Percentiles rank a stretch among this genome's conserved stretches.
Conservation (phyloP, 306 rosid genomes). For the Trifolium pratense region DNA sequence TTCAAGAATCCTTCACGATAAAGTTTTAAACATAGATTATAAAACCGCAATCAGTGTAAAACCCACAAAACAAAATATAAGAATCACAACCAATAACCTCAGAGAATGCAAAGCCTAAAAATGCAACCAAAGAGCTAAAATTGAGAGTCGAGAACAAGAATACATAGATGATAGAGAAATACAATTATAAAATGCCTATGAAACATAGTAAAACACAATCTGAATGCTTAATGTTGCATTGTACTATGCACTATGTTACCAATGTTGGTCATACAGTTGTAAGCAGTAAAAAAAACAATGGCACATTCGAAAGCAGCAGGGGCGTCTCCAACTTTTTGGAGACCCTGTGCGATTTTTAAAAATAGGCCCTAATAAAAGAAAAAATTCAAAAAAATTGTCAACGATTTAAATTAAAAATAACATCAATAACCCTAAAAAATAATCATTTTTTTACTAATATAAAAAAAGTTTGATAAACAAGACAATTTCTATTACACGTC, state of each 20-base stretch:
- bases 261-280: neutral
- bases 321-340: no score
- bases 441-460: no score
- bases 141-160: neutral
- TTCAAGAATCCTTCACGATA: neutral
- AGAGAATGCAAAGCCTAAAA: neutral
- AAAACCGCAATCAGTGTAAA: slow-evolving; percentile 9
- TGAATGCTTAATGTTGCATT: neutral
- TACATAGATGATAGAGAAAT: neutral
- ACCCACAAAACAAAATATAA: neutral
- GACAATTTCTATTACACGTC: no score
- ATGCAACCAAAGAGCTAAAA: neutral
- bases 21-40: neutral
- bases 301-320: neutral
- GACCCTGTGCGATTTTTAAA: no score
- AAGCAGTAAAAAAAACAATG: neutral
- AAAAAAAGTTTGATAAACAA: no score
- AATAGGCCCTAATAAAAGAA: no score
- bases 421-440: no score
- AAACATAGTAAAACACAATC: neutral
- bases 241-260: neutral
- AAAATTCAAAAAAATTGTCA: no score
- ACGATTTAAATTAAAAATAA: no score
- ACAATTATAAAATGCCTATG: neutral
- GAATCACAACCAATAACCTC: slow-evolving; percentile 13